These are phyloP conservation scores for Apiospora pterosperma DNA, from an alignment of 2,329 filamentous ascomycete species.

Conservation along the genomic window DNA sequence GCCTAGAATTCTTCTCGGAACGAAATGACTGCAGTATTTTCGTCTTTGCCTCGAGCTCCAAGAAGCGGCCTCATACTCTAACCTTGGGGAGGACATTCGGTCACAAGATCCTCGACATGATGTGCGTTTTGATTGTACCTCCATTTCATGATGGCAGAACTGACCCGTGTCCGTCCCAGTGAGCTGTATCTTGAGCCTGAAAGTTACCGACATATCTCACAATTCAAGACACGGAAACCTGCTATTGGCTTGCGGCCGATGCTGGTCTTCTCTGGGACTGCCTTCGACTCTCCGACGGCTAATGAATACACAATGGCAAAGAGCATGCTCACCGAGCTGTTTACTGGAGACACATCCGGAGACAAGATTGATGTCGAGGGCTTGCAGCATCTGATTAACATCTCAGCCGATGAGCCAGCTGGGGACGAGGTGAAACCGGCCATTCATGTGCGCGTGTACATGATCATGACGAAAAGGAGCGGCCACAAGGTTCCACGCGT, in stretches of 20 bases:
- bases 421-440: conserved; percentile 48
- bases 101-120: conserved; percentile 89
- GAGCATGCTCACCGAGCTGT: conserved; percentile 84
- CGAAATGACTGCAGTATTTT: conserved; percentile 93
- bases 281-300: conserved; percentile 77
- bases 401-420: conserved; percentile 67
- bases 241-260: conserved; percentile 84
- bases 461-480: conserved; percentile 80
- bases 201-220: conserved; percentile 63
- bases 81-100: conserved; percentile 81
- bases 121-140: conserved; percentile 29
- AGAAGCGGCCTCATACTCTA: conserved; percentile 91
- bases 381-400: conserved; percentile 82
- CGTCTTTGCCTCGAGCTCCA: conserved; percentile 78
- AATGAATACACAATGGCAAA: conserved; percentile 84
- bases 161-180: neutral
- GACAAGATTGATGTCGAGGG: conserved; percentile 92
- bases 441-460: conserved; percentile 74
- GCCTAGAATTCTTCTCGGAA: conserved; percentile 90
- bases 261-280: conserved; percentile 84
- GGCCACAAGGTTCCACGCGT: conserved; percentile 86
- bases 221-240: conserved; percentile 75
- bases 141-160: neutral
- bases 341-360: conserved; percentile 72
- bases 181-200: conserved; percentile 81